phyloP scores from a whole-genome alignment of 2,329 filamentous ascomycete species.

The Aspergillus hortae region DNA sequence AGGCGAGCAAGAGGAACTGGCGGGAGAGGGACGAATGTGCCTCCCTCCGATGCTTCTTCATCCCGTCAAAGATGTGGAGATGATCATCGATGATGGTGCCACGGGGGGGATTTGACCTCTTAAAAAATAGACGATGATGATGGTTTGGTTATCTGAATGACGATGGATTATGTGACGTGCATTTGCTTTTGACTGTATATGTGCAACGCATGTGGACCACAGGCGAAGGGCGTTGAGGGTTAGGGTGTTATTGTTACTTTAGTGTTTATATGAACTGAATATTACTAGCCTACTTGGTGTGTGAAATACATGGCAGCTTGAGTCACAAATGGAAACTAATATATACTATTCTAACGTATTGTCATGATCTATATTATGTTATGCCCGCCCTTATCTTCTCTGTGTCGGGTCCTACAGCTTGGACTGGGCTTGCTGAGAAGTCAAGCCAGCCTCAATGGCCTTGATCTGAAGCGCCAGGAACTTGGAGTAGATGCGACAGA shows the following conservation, averaged over 20 bases:
- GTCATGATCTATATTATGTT: neutral
- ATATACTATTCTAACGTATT: neutral
- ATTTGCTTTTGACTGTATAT: slow-evolving; percentile 1
- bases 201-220: neutral
- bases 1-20: slow-evolving; percentile 70
- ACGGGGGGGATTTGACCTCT: neutral
- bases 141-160: neutral
- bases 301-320: neutral
- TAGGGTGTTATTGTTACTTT: neutral
- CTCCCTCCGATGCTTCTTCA: slow-evolving; percentile 85
- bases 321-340: neutral
- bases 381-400: neutral
- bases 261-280: neutral
- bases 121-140: neutral
- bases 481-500: slow-evolving; percentile 60
- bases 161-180: too few relatives aligned
- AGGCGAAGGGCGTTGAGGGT: neutral
- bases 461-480: slow-evolving; percentile 51
- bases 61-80: slow-evolving; percentile 74
- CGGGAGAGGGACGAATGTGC: slow-evolving; percentile 82
- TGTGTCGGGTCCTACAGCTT: neutral
- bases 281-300: neutral
- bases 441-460: slow-evolving; percentile 40
- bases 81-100: slow-evolving; percentile 41
- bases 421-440: neutral